Evolutionary conservation across 2,329 filamentous ascomycete genomes (phyloP).

Genomic region (Apiospora phragmitis): DNA sequence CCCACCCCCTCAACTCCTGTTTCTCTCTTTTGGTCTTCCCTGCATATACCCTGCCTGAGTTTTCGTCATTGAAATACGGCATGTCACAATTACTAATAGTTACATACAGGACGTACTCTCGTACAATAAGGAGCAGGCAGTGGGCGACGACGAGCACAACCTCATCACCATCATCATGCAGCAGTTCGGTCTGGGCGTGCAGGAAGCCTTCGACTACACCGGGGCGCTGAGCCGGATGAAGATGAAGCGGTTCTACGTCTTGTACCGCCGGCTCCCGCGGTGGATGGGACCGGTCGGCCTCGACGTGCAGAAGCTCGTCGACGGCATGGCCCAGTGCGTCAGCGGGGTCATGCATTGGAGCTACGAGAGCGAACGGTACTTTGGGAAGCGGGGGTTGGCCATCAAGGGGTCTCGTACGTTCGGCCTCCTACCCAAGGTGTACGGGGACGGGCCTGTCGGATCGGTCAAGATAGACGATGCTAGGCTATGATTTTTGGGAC

Average conservation of each 20-base stretch:
- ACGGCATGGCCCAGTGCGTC: slow-evolving; percentile 25
- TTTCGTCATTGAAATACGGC: neutral
- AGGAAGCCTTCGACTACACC: slow-evolving; percentile 17
- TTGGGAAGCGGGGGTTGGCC: slow-evolving; percentile 20
- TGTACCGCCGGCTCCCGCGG: slow-evolving; percentile 16
- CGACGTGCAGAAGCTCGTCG: slow-evolving; percentile 18
- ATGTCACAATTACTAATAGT: neutral
- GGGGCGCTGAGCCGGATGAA: slow-evolving; percentile 11
- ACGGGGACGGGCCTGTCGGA: neutral
- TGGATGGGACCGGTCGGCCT: slow-evolving; percentile 19
- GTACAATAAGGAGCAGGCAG: slow-evolving; percentile 30
- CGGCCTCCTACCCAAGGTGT: slow-evolving; percentile 14
- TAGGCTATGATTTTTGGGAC: neutral
- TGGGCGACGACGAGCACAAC: slow-evolving; percentile 31
- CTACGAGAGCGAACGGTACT: slow-evolving; percentile 24
- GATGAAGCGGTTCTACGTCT: slow-evolving; percentile 19
- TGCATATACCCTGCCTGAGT: neutral
- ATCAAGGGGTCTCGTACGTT: slow-evolving; percentile 17
- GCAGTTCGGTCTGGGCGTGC: slow-evolving; percentile 13
- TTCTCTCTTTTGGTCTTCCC: neutral
- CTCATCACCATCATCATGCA: slow-evolving; percentile 30
- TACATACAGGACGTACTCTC: slow-evolving; percentile 27
- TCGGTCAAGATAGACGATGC: neutral
- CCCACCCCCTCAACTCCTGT: neutral
- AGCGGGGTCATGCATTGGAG: slow-evolving; percentile 26